Conservation (phyloP, 345 rosid genomes). For the Limnanthes douglasii region DNA sequence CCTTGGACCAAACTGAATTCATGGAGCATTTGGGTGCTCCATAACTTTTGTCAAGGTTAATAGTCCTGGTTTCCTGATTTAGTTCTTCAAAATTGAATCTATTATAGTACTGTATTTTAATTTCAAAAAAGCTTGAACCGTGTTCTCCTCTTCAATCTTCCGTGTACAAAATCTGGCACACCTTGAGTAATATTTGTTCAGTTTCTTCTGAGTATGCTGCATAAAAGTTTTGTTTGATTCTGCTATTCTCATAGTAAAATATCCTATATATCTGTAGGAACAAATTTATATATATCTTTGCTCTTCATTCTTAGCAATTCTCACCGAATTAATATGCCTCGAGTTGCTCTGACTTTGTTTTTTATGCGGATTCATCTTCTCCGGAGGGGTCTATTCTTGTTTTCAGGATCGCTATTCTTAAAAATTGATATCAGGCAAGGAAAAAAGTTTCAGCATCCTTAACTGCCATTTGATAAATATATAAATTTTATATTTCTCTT, state of each 20-base stretch:
- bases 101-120: neutral
- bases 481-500: slow-evolving; percentile 13
- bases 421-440: slow-evolving; percentile 10
- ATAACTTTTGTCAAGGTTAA: slow-evolving; percentile 1
- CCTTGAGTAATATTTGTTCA: too few species aligned
- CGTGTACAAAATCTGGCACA: too few species aligned
- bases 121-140: too few species aligned
- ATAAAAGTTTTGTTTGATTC: too few species aligned
- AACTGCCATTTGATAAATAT: slow-evolving; percentile 11
- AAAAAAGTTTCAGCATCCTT: slow-evolving; percentile 12
- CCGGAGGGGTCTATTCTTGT: slow-evolving; percentile 12
- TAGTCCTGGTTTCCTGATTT: neutral
- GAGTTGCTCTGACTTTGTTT: too few species aligned
- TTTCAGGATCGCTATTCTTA: slow-evolving; percentile 15
- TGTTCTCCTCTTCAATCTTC: too few species aligned
- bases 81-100: neutral
- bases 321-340: too few species aligned
- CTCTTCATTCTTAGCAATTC: too few species aligned
- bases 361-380: slow-evolving; percentile 12
- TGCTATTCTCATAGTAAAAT: too few species aligned
- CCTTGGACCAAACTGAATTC: slow-evolving; percentile 1
- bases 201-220: too few species aligned
- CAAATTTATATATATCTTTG: too few species aligned
- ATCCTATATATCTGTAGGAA: too few species aligned
- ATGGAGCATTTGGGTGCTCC: slow-evolving; percentile 5